Evolutionary conservation across 495 filamentous ascomycete genomes (phyloP).

Genomic region (Hyphodiscus hymeniophilus): DNA sequence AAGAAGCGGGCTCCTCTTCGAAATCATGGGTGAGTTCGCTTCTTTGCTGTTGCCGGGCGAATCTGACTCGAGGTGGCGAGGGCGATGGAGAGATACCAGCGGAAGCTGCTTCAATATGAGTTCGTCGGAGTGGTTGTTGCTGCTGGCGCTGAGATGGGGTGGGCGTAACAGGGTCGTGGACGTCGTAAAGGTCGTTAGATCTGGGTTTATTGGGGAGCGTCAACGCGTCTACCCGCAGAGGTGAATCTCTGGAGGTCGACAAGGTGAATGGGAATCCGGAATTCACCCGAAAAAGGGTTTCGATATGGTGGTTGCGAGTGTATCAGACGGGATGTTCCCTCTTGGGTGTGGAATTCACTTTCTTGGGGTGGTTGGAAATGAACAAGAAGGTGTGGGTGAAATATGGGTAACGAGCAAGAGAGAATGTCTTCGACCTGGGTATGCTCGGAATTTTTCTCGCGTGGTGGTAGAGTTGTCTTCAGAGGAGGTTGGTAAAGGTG

Average conservation of each 20-base stretch:
- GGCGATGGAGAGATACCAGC: slow-evolving; percentile 16
- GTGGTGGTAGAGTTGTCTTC: not conserved
- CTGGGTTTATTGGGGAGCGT: slow-evolving; percentile 13
- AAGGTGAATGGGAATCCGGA: slow-evolving; percentile 14
- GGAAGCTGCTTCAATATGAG: slow-evolving; percentile 24
- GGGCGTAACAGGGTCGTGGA: slow-evolving; percentile 21
- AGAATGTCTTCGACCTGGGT: not conserved
- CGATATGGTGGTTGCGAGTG: not conserved
- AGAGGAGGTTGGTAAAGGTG: slow-evolving; percentile 2
- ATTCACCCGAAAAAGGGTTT: slow-evolving; percentile 7
- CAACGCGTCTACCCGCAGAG: slow-evolving; percentile 17
- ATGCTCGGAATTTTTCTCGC: not conserved
- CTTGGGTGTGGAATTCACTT: not conserved
- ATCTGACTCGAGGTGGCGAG: slow-evolving; percentile 11
- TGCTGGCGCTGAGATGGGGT: slow-evolving; percentile 23
- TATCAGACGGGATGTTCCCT: too few species aligned
- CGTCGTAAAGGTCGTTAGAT: slow-evolving; percentile 25
- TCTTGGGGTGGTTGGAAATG: not conserved
- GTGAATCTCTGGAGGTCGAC: slow-evolving; percentile 6
- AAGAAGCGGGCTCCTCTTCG: slow-evolving; percentile 17
- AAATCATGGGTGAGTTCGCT: slow-evolving; percentile 17
- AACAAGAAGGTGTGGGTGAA: slow-evolving; percentile 8
- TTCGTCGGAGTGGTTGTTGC: slow-evolving; percentile 21
- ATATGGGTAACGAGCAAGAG: not conserved
- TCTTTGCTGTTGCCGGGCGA: slow-evolving; percentile 4